Base-by-base conservation (phyloP, 164 flowering plant genomes). In the Hamamelis virginiana region DNA sequence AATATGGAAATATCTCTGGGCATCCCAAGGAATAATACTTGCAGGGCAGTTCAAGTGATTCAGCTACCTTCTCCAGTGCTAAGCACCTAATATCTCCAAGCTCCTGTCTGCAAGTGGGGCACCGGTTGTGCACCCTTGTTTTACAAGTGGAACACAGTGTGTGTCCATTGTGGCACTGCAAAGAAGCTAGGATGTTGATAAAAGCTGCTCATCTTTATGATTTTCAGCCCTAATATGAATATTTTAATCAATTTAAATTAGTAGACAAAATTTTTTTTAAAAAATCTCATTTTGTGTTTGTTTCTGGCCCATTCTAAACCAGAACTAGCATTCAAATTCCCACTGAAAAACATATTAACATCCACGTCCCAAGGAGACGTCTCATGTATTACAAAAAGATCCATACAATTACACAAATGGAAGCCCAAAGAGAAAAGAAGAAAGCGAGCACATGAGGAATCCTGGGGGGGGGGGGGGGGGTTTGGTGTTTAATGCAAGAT, bases 91-190 rank as follows among this genome's bases (percentile, higher is more conserved):
- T 88, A 70, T 86, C 86, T 19, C 92, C 92, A 55, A 88, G 86
- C 76, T 88, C 92, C 59, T 85, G 87, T 69, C 90, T 79, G 62
- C 92, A 88, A 27, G 90, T 86, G 23, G 92, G 92, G 62, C 92
- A 88, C 28, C 86, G 75, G 70, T 88, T 88, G 66, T 85, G 89
- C 23, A 88, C 92, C 69, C 83, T 76, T 57, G 86, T 59, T 80
- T 88, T 88, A 80, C 92, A 88, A 38, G 89, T 85, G 15, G 88
- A 88, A 65, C 92, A 88, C 25, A 88, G 69, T 26, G 92, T 88
- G 67, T 88, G 92, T 23, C 92, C 92, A 71, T 86, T 88, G 67
- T 80, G 90, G 74, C 90, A 88, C 92, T 88, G 92, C 77, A 82
- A 63, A 66, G 25, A 69, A 66, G 21, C 12, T 22, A 46, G 27